Evolutionary conservation across 805 yeast species (phyloP), one percentile per base, ranked within the genome.

Genomic region (Yamadazyma nakazawae): DNA sequence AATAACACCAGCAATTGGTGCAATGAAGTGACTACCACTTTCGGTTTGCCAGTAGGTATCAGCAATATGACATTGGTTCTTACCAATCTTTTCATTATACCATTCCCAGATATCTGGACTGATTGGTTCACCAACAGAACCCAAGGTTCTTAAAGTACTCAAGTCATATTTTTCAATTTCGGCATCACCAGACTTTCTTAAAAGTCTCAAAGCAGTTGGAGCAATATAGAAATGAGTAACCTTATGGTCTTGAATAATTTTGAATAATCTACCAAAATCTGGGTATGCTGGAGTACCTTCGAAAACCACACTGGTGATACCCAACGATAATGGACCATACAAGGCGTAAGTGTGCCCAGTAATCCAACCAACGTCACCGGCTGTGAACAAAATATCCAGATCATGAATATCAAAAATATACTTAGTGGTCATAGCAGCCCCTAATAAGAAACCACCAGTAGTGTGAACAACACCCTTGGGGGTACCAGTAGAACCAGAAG

Each of bases 21-120:
- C 85, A 66, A 94, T 85, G 66, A 94, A 77, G 64, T 92, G 97
- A 31, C 97, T 86, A 46, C 99, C 99, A 12, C 96, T 85, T 74
- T 94, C 99, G 34, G 98, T 94, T 75, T 91, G 97, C 99, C 99
- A 94, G 80, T 90, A 90, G 39, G 99, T 94, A 72, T 94, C 99
- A 60, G 88, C 84, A 57, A 92, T 84, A 60, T 90, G 96, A 62
- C 96, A 88, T 64, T 88, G 79, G 50, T 82, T 82, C 60, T 90
- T 85, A 62, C 99, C 99, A 59, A 94, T 84, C 66, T 87, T 80
- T 59, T 88, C 92, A 66, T 87, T 82, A 72, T 94, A 94, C 99
- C 99, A 94, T 67, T 89, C 95, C 98, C 98, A 94, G 56, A 94
- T 83, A 66, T 94, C 99, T 49, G 96, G 89, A 40, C 97, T 95